These are phyloP conservation scores for Coffea eugenioides DNA, from an alignment of 257 asterid genomes.

Conservation along the genomic window DNA sequence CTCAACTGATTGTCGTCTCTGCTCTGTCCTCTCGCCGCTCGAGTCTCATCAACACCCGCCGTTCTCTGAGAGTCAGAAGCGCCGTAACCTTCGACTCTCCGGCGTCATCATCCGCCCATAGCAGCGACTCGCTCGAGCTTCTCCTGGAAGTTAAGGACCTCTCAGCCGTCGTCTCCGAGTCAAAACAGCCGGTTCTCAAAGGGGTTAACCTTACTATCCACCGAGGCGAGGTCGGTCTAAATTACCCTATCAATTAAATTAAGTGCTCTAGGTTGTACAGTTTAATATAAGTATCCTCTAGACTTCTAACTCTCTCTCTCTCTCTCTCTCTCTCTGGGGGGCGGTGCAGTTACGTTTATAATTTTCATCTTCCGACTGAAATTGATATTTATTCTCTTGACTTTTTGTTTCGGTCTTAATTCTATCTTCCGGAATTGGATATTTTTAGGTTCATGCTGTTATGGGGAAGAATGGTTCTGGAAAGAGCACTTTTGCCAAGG, in stretches of 20 bases:
- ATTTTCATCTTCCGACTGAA: neutral
- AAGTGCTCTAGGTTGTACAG: neutral
- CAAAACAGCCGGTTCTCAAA: constrained; percentile 73
- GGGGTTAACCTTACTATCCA: constrained; percentile 84
- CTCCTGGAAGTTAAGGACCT: constrained; percentile 85
- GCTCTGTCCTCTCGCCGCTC: constrained; percentile 29
- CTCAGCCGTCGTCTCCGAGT: constrained; percentile 66
- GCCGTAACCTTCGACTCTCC: constrained; percentile 58
- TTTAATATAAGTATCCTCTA: neutral
- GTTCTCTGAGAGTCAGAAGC: constrained; percentile 39
- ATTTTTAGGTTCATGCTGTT: constrained; percentile 75
- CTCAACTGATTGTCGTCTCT: constrained; percentile 1
- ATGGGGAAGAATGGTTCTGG: constrained; percentile 99
- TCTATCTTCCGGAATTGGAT: neutral
- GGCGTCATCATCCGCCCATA: constrained; percentile 42
- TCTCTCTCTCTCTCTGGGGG: too few species aligned
- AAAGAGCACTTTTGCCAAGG: constrained; percentile 99
- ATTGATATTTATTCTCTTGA: neutral
- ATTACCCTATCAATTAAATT: neutral
- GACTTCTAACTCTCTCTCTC: too few species aligned
- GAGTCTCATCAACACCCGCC: constrained; percentile 26
- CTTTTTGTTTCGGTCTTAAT: neutral
- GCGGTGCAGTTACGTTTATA: neutral
- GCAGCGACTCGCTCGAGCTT: constrained; percentile 42
- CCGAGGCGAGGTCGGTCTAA: constrained; percentile 80